A percentile compares a stretch with the other conserved stretches of the same genome.
These are phyloP conservation scores for Ettlia oleoabundans DNA, from an alignment of 139 green algal species.

Conservation along the genomic window DNA sequence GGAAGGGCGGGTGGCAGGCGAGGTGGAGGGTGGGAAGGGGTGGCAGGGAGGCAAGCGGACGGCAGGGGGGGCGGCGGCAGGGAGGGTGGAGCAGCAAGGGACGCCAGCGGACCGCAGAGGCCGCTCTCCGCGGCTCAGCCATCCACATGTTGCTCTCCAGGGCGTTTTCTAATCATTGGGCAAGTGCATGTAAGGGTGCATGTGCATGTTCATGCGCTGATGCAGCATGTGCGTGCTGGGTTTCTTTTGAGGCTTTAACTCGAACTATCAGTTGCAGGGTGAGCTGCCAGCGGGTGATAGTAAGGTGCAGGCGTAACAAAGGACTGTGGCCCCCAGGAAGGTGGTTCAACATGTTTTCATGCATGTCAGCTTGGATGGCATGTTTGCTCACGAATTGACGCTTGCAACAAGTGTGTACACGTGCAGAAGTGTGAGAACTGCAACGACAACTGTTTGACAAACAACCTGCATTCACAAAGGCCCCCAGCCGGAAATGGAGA, in stretches of 20 bases:
- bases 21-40: not conserved
- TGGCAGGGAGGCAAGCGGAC: not conserved
- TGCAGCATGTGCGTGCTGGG: not conserved
- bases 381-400: too few relatives aligned
- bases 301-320: too few relatives aligned
- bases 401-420: too few relatives aligned
- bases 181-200: not conserved
- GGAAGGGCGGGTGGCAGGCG: not conserved
- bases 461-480: not conserved
- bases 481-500: not conserved
- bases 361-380: too few relatives aligned
- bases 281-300: not conserved
- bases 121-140: conserved; percentile 8
- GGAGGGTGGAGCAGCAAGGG: not conserved
- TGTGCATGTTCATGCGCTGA: not conserved
- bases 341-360: too few relatives aligned
- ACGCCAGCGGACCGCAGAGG: not conserved
- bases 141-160: conserved; percentile 24
- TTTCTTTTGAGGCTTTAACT: too few relatives aligned
- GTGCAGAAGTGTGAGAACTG: too few relatives aligned
- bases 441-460: too few relatives aligned
- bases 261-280: not conserved
- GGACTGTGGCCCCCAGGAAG: too few relatives aligned
- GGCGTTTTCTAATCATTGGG: conserved; percentile 28
- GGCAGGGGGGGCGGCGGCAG: not conserved